Evolutionary conservation across 106 monocot species (phyloP).

Genomic region (Hemerocallis citrina): DNA sequence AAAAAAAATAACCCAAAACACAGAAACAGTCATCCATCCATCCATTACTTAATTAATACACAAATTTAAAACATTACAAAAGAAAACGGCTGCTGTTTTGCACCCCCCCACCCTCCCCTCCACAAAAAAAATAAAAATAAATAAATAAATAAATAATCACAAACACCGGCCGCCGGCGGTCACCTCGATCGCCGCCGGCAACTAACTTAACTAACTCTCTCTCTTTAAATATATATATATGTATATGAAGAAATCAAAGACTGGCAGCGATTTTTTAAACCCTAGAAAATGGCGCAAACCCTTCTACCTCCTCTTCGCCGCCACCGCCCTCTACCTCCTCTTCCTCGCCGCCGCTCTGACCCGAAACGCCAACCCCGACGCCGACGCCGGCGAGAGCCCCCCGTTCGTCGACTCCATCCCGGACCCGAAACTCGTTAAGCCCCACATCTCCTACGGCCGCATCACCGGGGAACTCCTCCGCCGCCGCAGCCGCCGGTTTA

Average conservation of each 20-base stretch:
- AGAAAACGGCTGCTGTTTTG: no score
- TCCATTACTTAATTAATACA: no score
- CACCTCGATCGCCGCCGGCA: not conserved
- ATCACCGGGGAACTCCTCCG: constrained; percentile 47
- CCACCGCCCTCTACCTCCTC: constrained; percentile 43
- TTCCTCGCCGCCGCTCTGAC: constrained; percentile 20
- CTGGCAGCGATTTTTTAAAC: constrained; percentile 13
- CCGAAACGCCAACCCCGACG: constrained; percentile 15
- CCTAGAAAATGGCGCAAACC: constrained; percentile 25
- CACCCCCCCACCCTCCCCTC: no score
- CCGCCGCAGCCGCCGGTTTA: constrained; percentile 3
- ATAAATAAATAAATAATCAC: no score
- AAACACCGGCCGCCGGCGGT: not conserved
- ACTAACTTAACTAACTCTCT: no score
- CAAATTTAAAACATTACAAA: no score
- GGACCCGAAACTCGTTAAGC: constrained; percentile 1
- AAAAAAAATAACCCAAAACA: no score
- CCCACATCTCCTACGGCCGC: constrained; percentile 18
- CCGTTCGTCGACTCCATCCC: constrained; percentile 7
- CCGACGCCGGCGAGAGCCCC: constrained; percentile 13
- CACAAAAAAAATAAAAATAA: no score
- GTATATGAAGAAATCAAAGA: constrained; percentile 41
- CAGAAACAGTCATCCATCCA: no score
- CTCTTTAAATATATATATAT: not conserved
- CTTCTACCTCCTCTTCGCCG: constrained; percentile 27